Evolutionary conservation across 345 rosid genomes (phyloP).

Genomic region (Eucalyptus sideroxylon): DNA sequence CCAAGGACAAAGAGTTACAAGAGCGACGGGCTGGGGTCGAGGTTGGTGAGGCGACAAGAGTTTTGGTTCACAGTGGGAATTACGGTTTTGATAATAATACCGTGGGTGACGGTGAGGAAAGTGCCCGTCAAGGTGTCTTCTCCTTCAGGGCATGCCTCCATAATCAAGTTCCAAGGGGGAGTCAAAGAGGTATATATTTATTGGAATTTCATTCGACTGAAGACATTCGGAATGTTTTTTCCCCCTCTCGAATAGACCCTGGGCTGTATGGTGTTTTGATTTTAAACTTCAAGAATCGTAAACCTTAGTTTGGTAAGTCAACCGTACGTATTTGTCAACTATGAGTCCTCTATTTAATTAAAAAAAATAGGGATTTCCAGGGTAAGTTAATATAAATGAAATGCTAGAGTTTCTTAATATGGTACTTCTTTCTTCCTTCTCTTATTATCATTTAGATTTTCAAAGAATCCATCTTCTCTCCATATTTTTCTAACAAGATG

Average conservation of each 20-base stretch:
- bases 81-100: conserved; percentile 37
- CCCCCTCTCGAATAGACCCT: no score
- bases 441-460: not conserved
- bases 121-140: conserved; percentile 39
- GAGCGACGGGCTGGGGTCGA: conserved; percentile 18
- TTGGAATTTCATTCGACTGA: not conserved
- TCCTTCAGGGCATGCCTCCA: conserved; percentile 67
- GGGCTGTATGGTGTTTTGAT: not conserved
- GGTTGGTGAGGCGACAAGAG: conserved; percentile 37
- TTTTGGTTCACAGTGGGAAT: conserved; percentile 65
- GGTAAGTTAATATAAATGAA: not conserved
- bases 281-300: not conserved
- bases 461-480: not conserved
- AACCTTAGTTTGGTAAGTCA: not conserved
- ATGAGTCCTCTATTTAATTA: not conserved
- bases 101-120: conserved; percentile 69
- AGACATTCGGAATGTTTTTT: not conserved
- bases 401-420: not conserved
- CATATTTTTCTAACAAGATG: not conserved
- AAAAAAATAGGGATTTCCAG: not conserved
- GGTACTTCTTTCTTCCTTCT: not conserved
- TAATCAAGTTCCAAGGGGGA: conserved; percentile 60
- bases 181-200: conserved; percentile 1
- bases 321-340: not conserved
- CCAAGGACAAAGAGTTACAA: conserved; percentile 40